Percentiles rank a stretch among this genome's conserved stretches.
phyloP scores from a whole-genome alignment of 148 eudicot genomes.

The Amaranthus hypochondriacus region DNA sequence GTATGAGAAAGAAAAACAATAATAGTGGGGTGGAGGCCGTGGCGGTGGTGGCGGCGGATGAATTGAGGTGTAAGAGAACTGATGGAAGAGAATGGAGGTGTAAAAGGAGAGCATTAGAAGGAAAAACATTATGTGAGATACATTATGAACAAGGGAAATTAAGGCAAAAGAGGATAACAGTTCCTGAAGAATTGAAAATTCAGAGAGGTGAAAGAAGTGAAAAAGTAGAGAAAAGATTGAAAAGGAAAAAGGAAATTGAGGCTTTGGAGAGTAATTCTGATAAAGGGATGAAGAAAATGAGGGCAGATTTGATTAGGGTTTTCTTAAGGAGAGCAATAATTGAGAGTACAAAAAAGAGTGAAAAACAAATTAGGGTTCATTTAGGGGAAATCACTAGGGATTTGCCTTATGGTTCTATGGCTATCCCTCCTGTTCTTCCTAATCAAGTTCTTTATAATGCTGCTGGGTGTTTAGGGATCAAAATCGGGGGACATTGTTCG shows the following conservation, averaged over 20 bases:
- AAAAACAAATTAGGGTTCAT: constrained; percentile 11
- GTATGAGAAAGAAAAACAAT: background rate
- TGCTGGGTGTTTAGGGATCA: constrained; percentile 48
- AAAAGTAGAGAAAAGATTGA: constrained; percentile 24
- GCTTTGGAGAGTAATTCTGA: constrained; percentile 39
- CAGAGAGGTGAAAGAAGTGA: constrained; percentile 32
- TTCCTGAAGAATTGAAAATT: constrained; percentile 72
- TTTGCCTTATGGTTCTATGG: constrained; percentile 79
- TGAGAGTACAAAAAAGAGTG: constrained; percentile 60
- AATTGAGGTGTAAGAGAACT: constrained; percentile 63
- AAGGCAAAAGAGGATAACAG: constrained; percentile 54
- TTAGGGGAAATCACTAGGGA: constrained; percentile 41
- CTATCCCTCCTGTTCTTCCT: constrained; percentile 47
- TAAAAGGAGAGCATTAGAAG: constrained; percentile 49
- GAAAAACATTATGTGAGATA: constrained; percentile 66
- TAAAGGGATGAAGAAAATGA: constrained; percentile 64
- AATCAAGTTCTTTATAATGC: constrained; percentile 38
- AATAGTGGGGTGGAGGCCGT: background rate
- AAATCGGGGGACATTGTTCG: constrained; percentile 45
- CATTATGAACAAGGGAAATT: constrained; percentile 71
- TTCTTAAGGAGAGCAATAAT: constrained; percentile 62
- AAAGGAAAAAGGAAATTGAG: constrained; percentile 27
- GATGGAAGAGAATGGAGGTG: constrained; percentile 96
- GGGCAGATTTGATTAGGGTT: constrained; percentile 67
- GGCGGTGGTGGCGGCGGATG: constrained; percentile 36